phyloP scores from a whole-genome alignment of 169 alveolate species.

The Plasmodium ovale region DNA sequence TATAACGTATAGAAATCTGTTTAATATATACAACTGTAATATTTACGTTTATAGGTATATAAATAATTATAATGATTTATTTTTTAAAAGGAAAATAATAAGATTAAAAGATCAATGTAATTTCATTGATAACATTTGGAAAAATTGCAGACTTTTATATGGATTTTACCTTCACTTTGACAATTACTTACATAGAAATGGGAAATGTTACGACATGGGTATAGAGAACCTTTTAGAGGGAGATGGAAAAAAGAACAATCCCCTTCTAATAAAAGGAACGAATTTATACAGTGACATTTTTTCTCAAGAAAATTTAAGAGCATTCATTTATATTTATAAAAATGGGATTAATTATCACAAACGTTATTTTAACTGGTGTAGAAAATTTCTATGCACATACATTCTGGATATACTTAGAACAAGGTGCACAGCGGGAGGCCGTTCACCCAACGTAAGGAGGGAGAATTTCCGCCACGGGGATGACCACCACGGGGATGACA shows the following conservation, averaged over 20 bases:
- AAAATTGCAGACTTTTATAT: conserved; percentile 45
- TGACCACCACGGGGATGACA: not conserved
- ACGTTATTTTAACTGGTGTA: conserved; percentile 20
- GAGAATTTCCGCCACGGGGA: not conserved
- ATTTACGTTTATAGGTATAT: conserved; percentile 36
- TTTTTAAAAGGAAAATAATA: not conserved
- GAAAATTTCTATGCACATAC: conserved; percentile 11
- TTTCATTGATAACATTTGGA: conserved; percentile 65
- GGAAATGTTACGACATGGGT: not conserved
- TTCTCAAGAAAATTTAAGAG: conserved; percentile 11
- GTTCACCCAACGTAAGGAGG: not conserved
- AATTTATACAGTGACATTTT: conserved; percentile 28
- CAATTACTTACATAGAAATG: conserved; percentile 14
- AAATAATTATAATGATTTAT: conserved; percentile 45
- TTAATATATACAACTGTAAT: conserved; percentile 57
- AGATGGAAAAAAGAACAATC: not conserved
- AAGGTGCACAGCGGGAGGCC: not conserved
- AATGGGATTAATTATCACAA: conserved; percentile 24
- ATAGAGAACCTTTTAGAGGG: not conserved
- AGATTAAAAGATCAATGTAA: conserved; percentile 44
- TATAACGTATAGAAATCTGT: conserved; percentile 10
- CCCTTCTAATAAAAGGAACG: not conserved
- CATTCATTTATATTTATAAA: conserved; percentile 20
- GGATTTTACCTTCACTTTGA: conserved; percentile 17
- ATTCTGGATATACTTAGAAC: conserved; percentile 12